Conservation (phyloP, 805 yeast species). For the Metschnikowia cubensis region DNA sequence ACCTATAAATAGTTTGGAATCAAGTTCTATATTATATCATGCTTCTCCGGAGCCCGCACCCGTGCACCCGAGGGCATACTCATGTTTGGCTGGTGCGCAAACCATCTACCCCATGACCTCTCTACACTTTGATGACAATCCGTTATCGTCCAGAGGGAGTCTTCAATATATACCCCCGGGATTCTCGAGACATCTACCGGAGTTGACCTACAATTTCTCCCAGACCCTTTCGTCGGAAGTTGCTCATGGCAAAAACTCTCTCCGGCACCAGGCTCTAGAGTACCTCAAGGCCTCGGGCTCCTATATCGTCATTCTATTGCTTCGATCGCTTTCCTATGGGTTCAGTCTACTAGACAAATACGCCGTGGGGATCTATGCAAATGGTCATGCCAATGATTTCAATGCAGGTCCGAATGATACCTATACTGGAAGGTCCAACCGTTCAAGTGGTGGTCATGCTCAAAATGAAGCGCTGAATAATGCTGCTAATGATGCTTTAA, state of each 20-base stretch:
- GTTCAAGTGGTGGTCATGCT: background rate
- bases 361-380: background rate
- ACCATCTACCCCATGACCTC: background rate
- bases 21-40: too few species aligned
- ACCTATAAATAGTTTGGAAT: too few species aligned
- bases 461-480: too few species aligned
- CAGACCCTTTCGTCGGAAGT: background rate
- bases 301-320: background rate
- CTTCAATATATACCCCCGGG: conserved; percentile 9
- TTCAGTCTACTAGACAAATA: background rate
- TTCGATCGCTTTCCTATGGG: background rate
- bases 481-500: background rate
- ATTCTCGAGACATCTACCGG: background rate
- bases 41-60: background rate
- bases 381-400: too few species aligned
- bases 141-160: conserved; percentile 7
- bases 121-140: background rate
- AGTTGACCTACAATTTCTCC: background rate
- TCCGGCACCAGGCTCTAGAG: background rate
- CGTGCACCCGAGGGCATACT: background rate
- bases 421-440: background rate
- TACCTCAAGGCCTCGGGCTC: background rate
- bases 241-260: background rate
- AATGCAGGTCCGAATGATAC: too few species aligned
- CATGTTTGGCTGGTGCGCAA: background rate